Evolutionary conservation across 192 early-diverging fungal species (phyloP).

Genomic region (Phycomyces blakesleeanus): DNA sequence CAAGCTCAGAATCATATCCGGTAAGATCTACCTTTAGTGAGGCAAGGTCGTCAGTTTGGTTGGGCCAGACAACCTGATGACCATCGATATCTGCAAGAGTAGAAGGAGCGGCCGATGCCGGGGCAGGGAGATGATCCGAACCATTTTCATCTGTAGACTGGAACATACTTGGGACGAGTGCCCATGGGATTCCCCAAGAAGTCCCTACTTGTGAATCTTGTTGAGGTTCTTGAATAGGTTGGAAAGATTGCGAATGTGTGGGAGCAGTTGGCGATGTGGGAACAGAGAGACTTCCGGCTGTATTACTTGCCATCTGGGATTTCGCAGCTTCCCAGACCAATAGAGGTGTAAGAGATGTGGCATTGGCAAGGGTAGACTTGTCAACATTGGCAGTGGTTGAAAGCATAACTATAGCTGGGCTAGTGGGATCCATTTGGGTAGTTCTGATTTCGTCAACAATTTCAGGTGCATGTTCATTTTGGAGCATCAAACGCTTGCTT

Average conservation of each 20-base stretch:
- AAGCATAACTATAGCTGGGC: slow-evolving; percentile 8
- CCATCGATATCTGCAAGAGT: slow-evolving; percentile 4
- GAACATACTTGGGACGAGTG: slow-evolving; percentile 32
- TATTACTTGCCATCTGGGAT: background rate
- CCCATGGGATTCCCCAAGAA: slow-evolving; percentile 35
- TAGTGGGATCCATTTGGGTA: background rate
- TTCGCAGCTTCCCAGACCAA: slow-evolving; percentile 28
- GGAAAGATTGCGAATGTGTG: background rate
- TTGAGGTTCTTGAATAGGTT: background rate
- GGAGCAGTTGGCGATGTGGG: background rate
- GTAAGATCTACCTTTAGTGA: slow-evolving; percentile 14
- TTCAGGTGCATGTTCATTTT: slow-evolving; percentile 9
- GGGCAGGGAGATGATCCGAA: background rate
- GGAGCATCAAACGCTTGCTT: slow-evolving; percentile 44
- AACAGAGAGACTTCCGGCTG: background rate
- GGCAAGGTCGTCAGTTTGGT: slow-evolving; percentile 5
- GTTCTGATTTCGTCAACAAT: background rate
- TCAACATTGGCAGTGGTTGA: slow-evolving; percentile 8
- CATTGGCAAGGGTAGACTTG: slow-evolving; percentile 6
- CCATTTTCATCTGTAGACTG: slow-evolving; percentile 3
- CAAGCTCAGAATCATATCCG: slow-evolving; percentile 19
- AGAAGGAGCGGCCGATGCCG: background rate
- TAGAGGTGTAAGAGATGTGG: slow-evolving; percentile 25
- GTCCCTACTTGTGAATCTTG: background rate
- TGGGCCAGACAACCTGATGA: slow-evolving; percentile 23